Conservation (phyloP, 2,329 filamentous ascomycete species). For the Plectosphaerella sp. region DNA sequence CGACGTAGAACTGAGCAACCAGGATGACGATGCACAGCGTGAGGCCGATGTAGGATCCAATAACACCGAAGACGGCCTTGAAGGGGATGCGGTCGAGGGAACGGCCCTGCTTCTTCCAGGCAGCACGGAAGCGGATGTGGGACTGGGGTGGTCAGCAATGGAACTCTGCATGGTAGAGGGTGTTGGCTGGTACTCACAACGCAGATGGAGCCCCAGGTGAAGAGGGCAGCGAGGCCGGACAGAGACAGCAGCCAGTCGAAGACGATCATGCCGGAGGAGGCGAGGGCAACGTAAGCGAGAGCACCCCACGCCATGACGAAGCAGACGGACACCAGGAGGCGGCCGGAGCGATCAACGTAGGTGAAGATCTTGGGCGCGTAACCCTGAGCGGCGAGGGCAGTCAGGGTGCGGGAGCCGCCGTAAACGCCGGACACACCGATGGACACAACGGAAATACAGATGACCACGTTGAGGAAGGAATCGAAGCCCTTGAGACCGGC, state of each 20-base stretch:
- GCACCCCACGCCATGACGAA: slow-evolving; percentile 39
- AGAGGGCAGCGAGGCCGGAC: slow-evolving; percentile 58
- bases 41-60: slow-evolving; percentile 59
- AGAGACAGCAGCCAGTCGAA: slow-evolving; percentile 63
- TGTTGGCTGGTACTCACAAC: slow-evolving; percentile 23
- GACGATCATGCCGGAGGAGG: slow-evolving; percentile 41
- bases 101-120: slow-evolving; percentile 55
- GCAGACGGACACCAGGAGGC: slow-evolving; percentile 42
- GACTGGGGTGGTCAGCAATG: slow-evolving; percentile 14
- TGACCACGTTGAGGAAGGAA: slow-evolving; percentile 49
- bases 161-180: neutral
- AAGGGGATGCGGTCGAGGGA: slow-evolving; percentile 63
- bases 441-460: slow-evolving; percentile 50
- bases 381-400: slow-evolving; percentile 51
- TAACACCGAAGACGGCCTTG: slow-evolving; percentile 52
- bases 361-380: slow-evolving; percentile 49
- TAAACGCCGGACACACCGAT: slow-evolving; percentile 52
- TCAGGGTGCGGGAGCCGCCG: slow-evolving; percentile 50
- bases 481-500: slow-evolving; percentile 40
- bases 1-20: slow-evolving; percentile 47
- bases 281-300: slow-evolving; percentile 42
- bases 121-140: slow-evolving; percentile 62
- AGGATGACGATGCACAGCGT: slow-evolving; percentile 49
- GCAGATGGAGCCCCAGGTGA: slow-evolving; percentile 64
- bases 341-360: slow-evolving; percentile 50